A percentile compares a stretch with the other conserved stretches of the same genome.
These are phyloP conservation scores for Irpex lacteus DNA, from an alignment of 1,284 basidiomycete species.

Conservation along the genomic window DNA sequence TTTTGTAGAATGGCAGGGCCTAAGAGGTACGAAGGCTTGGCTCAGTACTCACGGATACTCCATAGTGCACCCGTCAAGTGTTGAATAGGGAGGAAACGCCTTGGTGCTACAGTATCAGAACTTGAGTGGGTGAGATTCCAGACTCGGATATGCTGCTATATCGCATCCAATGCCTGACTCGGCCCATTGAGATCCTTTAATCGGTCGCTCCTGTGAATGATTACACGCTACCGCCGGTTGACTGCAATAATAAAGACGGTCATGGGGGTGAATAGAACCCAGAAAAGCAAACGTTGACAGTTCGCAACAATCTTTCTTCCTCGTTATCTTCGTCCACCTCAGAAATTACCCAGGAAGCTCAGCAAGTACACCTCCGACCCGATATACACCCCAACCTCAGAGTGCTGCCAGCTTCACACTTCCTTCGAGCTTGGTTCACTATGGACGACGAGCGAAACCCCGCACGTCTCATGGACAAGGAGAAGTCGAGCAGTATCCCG, in stretches of 20 bases:
- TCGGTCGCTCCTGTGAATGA: no score
- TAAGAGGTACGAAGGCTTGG: no score
- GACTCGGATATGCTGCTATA: no score
- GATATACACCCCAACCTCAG: background rate
- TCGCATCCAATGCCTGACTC: no score
- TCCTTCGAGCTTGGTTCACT: background rate
- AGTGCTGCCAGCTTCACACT: background rate
- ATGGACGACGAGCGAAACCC: background rate
- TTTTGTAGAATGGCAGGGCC: no score
- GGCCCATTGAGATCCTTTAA: no score
- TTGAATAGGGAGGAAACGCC: no score
- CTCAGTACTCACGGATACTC: no score
- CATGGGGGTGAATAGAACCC: background rate
- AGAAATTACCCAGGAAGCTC: background rate
- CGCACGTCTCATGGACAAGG: background rate
- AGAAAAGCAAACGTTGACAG: background rate
- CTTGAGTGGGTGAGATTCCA: no score
- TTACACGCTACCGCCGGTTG: no score
- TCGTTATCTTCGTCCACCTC: background rate
- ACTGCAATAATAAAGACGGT: background rate
- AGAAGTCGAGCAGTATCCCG: background rate
- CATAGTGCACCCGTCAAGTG: no score
- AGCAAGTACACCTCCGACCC: background rate
- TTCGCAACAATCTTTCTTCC: background rate
- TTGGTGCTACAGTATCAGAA: no score